Evolutionary conservation across 306 rosid genomes (phyloP).

Genomic region (Castanopsis chinensis): DNA sequence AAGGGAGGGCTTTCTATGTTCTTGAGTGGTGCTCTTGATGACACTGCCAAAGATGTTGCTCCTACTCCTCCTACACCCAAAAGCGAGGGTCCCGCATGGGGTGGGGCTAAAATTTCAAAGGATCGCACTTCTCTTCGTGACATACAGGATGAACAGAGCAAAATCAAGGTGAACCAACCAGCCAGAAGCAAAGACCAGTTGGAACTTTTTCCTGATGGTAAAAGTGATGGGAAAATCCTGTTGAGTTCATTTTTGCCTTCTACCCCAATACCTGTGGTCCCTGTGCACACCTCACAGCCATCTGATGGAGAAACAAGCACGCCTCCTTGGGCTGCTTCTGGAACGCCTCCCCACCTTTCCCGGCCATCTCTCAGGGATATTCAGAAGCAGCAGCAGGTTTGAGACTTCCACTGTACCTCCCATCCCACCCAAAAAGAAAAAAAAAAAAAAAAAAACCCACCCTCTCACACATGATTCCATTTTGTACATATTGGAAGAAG

Average conservation of each 20-base stretch:
- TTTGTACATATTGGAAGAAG: not conserved
- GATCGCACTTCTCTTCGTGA: conserved; percentile 80
- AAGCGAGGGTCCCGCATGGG: conserved; percentile 94
- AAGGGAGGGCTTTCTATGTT: conserved; percentile 97
- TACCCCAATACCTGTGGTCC: conserved; percentile 76
- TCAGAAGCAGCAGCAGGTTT: conserved; percentile 95
- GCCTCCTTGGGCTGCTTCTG: conserved; percentile 89
- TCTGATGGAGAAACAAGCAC: conserved; percentile 74
- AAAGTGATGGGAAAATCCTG: conserved; percentile 52
- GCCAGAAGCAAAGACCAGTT: conserved; percentile 34
- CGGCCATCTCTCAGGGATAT: conserved; percentile 85
- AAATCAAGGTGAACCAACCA: conserved; percentile 33
- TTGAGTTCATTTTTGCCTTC: conserved; percentile 76
- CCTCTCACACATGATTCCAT: not conserved
- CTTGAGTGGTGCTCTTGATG: conserved; percentile 93
- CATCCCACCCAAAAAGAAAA: not conserved
- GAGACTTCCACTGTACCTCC: not conserved
- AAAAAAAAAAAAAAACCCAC: no score
- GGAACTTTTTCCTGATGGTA: conserved; percentile 50
- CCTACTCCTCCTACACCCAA: conserved; percentile 59
- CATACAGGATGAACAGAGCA: conserved; percentile 81
- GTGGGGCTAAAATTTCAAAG: conserved; percentile 65
- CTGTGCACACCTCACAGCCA: conserved; percentile 36
- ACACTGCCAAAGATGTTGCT: conserved; percentile 43
- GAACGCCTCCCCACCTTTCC: conserved; percentile 75